Conservation (phyloP, 768 basidiomycete species). For the Collybiopsis luxurians region DNA sequence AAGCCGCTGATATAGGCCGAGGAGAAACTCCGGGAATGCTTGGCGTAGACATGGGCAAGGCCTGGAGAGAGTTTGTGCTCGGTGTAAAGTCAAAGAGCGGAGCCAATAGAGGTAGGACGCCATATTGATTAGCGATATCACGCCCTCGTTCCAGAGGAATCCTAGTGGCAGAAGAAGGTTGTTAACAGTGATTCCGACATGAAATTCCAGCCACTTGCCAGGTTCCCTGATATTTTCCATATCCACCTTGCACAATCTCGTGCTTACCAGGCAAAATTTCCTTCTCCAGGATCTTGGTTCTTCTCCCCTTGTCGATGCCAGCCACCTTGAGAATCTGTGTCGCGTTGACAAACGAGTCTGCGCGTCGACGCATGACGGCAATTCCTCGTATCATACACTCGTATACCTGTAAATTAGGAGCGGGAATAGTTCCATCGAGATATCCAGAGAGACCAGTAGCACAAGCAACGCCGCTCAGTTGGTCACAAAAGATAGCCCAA, state of each 20-base stretch:
- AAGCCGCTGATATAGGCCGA: constrained; percentile 66
- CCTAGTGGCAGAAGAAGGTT: constrained; percentile 43
- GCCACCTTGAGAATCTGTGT: constrained; percentile 99
- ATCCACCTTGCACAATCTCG: constrained; percentile 98
- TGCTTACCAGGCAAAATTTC: constrained; percentile 94
- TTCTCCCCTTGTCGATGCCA: constrained; percentile 93
- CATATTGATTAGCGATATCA: constrained; percentile 90
- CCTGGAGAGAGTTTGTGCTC: constrained; percentile 63
- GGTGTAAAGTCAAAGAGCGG: constrained; percentile 95
- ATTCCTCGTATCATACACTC: constrained; percentile 99
- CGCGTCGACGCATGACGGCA: constrained; percentile 95
- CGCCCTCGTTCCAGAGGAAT: constrained; percentile 94
- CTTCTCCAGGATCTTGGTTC: constrained; percentile 96
- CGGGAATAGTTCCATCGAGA: too few relatives aligned
- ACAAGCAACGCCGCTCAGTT: too few relatives aligned
- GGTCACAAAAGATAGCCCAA: too few relatives aligned
- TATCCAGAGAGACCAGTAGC: too few relatives aligned
- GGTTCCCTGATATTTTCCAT: constrained; percentile 99
- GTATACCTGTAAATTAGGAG: too few relatives aligned
- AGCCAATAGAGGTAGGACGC: constrained; percentile 81
- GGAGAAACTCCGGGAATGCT: constrained; percentile 47
- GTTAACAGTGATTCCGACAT: constrained; percentile 55
- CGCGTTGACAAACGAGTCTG: constrained; percentile 96
- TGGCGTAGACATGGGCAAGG: constrained; percentile 56
- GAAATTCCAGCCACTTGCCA: constrained; percentile 83